phyloP scores from a whole-genome alignment of 2,329 filamentous ascomycete species.

The Aspergillus transmontanensis region DNA sequence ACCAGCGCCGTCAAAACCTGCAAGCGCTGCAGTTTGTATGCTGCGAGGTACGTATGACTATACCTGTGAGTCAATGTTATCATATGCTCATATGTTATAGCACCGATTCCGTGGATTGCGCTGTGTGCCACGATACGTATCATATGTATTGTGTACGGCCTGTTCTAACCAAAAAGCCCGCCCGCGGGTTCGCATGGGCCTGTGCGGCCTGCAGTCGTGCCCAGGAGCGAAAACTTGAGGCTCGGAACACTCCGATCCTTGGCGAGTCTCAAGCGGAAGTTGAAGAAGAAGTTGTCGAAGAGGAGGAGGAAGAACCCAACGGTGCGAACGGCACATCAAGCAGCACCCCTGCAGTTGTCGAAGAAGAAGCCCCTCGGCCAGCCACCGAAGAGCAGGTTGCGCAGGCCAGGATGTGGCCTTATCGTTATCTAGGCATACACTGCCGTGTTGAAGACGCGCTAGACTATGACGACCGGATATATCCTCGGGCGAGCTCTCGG shows the following conservation, averaged over 20 bases:
- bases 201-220: conserved; percentile 94
- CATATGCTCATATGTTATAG: conserved; percentile 50
- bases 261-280: conserved; percentile 55
- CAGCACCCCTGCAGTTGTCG: conserved; percentile 63
- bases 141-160: conserved; percentile 98
- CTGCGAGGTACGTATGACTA: conserved; percentile 70
- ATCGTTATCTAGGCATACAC: conserved; percentile 92
- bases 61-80: conserved; percentile 8
- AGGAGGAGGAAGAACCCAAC: conserved; percentile 70
- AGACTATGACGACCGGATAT: conserved; percentile 96
- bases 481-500: conserved; percentile 90
- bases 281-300: conserved; percentile 70
- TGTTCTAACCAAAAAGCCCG: conserved; percentile 90
- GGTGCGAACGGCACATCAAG: conserved; percentile 58
- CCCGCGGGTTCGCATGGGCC: conserved; percentile 96
- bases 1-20: conserved; percentile 95
- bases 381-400: conserved; percentile 85
- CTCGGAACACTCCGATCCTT: conserved; percentile 78
- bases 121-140: conserved; percentile 91
- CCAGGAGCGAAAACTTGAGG: conserved; percentile 91
- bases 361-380: conserved; percentile 58
- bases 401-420: conserved; percentile 93
- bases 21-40: conserved; percentile 89
- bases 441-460: conserved; percentile 93
- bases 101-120: conserved; percentile 94